These are phyloP conservation scores for Vitis labrusca DNA, from an alignment of 164 flowering plant genomes.

Conservation along the genomic window DNA sequence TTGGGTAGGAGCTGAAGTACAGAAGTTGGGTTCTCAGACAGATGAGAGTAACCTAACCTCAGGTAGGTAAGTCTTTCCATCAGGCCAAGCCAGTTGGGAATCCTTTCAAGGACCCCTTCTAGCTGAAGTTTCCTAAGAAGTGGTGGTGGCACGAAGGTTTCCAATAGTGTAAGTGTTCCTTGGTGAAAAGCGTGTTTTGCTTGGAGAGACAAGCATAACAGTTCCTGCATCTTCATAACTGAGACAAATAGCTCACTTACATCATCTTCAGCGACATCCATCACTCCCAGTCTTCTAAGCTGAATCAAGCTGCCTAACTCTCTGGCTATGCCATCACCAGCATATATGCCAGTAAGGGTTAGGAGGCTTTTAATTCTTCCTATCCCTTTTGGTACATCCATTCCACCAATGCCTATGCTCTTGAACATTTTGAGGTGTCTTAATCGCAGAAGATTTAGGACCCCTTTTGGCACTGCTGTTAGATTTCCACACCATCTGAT, in stretches of 20 bases:
- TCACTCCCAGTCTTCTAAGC: not conserved
- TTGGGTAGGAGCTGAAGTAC: constrained; percentile 27
- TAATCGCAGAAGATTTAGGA: constrained; percentile 16
- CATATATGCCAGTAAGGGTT: constrained; percentile 24
- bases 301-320: constrained; percentile 15
- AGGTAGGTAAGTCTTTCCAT: constrained; percentile 22
- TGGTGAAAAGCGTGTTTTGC: not conserved
- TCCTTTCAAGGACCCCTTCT: constrained; percentile 18
- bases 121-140: constrained; percentile 24
- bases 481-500: constrained; percentile 23
- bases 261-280: too few species aligned
- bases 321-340: constrained; percentile 16
- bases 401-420: constrained; percentile 12
- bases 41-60: constrained; percentile 23
- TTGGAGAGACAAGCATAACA: constrained; percentile 18
- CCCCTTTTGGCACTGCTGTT: constrained; percentile 9
- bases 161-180: constrained; percentile 6
- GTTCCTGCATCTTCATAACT: not conserved
- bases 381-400: constrained; percentile 22
- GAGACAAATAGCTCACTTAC: too few species aligned
- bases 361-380: constrained; percentile 16
- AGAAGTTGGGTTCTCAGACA: constrained; percentile 21
- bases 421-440: constrained; percentile 34
- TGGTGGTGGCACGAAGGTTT: constrained; percentile 28
- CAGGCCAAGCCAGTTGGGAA: constrained; percentile 24